These are phyloP conservation scores for Chimonanthus salicifolius DNA, from an alignment of 164 flowering plant genomes.

Conservation along the genomic window DNA sequence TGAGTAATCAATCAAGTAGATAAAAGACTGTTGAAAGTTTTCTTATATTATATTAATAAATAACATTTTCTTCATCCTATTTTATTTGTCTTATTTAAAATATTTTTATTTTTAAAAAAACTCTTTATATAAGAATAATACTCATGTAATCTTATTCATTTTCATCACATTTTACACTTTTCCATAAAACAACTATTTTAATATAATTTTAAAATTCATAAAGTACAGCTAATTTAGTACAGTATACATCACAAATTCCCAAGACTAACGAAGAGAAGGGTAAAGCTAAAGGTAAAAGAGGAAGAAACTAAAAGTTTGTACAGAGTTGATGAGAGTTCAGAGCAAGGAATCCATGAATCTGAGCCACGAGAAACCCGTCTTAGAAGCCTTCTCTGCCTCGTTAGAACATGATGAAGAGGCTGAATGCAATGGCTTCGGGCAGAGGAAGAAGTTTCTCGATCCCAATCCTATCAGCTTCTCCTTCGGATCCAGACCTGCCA, in stretches of 20 bases:
- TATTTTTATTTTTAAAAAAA: too few relatives aligned
- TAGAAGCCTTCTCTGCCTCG: conserved; percentile 49
- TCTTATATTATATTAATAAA: too few relatives aligned
- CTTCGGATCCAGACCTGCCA: conserved; percentile 59
- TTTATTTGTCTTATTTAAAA: too few relatives aligned
- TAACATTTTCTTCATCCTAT: too few relatives aligned
- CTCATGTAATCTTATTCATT: too few relatives aligned
- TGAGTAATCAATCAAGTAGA: too few relatives aligned
- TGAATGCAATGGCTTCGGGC: conserved; percentile 22
- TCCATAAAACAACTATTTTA: too few relatives aligned
- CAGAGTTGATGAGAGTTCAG: conserved; percentile 9
- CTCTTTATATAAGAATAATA: too few relatives aligned
- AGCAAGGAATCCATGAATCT: conserved; percentile 62
- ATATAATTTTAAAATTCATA: too few relatives aligned
- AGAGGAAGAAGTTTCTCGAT: conserved; percentile 85
- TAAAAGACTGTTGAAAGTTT: too few relatives aligned
- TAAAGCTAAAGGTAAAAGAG: neutral
- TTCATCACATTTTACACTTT: too few relatives aligned
- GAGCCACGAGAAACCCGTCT: conserved; percentile 43
- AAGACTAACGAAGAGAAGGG: neutral
- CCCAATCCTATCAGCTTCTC: conserved; percentile 70
- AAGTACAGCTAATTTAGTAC: too few relatives aligned
- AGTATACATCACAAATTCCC: neutral
- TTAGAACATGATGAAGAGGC: conserved; percentile 44
- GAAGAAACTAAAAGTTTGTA: neutral